Base-by-base conservation (phyloP, 2,329 filamentous ascomycete species). In the Plenodomus biglobosus region DNA sequence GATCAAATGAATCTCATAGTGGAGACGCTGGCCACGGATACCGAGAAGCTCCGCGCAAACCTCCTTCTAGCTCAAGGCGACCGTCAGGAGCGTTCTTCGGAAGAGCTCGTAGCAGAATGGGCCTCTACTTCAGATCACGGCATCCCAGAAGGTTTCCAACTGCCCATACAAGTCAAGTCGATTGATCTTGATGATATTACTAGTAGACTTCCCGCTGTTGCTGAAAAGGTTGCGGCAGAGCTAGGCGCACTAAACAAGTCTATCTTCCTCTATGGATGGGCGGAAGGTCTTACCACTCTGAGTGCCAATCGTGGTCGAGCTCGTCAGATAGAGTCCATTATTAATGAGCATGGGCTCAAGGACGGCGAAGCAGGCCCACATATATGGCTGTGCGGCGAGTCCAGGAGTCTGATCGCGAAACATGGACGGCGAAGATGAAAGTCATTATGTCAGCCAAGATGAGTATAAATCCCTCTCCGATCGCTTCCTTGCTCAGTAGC, bases 181-280 rank as follows among this genome's bases (percentile, higher is more conserved):
- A 75, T 79, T 24, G 72, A 80, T 24, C 73, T 78, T 13, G 65
- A 78, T 22, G 34, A 44, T 5, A 38, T 56, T 0, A 48, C 40
- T 22, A 18, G 45, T 11, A 73, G 68, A 11, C 69, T 84, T 7
- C 81, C 80, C 18, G 52, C 64, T 1, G 70, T 73, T 13, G 74
- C 80, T 11, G 71, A 59, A 35, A 73, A 62, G 56, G 78, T 78
- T 43, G 75, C 64, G 4, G 58, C 74, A 8, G 72, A 76, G 5
- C 73, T 88, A 42, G 84, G 80, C 0, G 70, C 76, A 11, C 83
- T 88, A 47, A 90, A 89, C 59, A 72, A 78, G 44, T 85, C 85
- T 17, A 86, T 90, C 8, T 89, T 91, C 62, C 74, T 87, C 43
- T 84, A 85, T 61, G 87, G 87, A 15, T 92, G 88, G 88, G 77